Evolutionary conservation across 2,329 filamentous ascomycete genomes (phyloP).

Genomic region (Spiromastix sp.): DNA sequence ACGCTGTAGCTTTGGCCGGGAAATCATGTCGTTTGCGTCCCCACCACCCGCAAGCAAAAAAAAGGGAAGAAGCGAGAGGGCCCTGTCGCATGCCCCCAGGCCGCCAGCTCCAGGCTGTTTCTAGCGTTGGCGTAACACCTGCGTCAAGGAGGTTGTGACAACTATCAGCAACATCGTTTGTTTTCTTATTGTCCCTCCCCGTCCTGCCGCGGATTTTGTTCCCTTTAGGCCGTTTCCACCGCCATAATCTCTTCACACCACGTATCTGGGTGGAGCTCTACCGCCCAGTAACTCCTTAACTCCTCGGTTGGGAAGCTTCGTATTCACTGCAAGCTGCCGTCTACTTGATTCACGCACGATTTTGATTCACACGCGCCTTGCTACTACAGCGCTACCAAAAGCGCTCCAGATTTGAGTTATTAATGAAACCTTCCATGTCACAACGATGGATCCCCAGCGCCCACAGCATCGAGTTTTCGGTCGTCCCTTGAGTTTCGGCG

Average conservation of each 20-base stretch:
- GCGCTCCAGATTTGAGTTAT: too few relatives aligned
- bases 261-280: too few relatives aligned
- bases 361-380: too few relatives aligned
- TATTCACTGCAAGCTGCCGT: too few relatives aligned
- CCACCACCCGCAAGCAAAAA: slow-evolving; percentile 5
- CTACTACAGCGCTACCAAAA: too few relatives aligned
- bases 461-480: slow-evolving; percentile 20
- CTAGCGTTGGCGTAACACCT: slow-evolving; percentile 1
- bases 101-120: slow-evolving; percentile 1
- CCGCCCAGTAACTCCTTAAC: too few relatives aligned
- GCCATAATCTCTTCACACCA: not conserved
- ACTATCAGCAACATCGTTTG: slow-evolving; percentile 3
- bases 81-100: slow-evolving; percentile 6
- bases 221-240: not conserved
- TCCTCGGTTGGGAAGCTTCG: too few relatives aligned
- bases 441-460: slow-evolving; percentile 19
- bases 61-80: slow-evolving; percentile 4
- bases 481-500: slow-evolving; percentile 22
- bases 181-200: not conserved
- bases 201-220: not conserved
- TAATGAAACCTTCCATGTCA: slow-evolving; percentile 4
- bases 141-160: slow-evolving; percentile 1
- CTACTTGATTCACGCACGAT: too few relatives aligned
- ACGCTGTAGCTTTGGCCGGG: slow-evolving; percentile 5
- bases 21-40: slow-evolving; percentile 3